phyloP scores from a whole-genome alignment of 352 stramenopile genomes.

The Pythium catenulatum region DNA sequence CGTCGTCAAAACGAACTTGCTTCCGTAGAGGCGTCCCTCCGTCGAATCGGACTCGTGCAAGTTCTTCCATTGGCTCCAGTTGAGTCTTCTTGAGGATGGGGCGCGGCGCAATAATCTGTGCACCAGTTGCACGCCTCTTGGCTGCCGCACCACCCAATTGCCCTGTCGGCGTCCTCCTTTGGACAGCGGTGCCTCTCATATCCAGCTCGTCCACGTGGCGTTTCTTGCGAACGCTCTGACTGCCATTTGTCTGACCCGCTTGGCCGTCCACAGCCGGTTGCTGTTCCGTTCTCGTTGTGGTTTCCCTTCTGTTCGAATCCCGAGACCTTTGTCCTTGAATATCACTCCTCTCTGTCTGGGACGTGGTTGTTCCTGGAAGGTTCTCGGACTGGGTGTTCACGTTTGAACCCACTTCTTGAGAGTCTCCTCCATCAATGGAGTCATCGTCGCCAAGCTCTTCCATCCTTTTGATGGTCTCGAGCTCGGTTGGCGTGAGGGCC shows the following conservation, averaged over 20 bases:
- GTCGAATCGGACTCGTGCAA: slow-evolving; percentile 1
- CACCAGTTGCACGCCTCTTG: not conserved
- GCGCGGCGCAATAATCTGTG: not conserved
- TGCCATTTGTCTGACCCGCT: not conserved
- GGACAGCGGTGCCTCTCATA: not conserved
- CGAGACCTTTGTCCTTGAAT: too few relatives aligned
- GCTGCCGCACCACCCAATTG: not conserved
- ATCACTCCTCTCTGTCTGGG: too few relatives aligned
- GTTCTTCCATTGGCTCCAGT: slow-evolving; percentile 12
- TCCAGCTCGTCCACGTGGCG: not conserved
- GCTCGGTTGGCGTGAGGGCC: not conserved
- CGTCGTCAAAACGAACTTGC: not conserved
- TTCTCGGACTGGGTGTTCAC: not conserved
- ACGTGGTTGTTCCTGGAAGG: not conserved
- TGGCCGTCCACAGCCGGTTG: not conserved
- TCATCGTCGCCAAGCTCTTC: not conserved
- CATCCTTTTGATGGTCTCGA: not conserved
- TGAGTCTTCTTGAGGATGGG: slow-evolving; percentile 23
- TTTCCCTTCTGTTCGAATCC: not conserved
- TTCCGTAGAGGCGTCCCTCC: slow-evolving; percentile 3
- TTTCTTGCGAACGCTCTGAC: too few relatives aligned
- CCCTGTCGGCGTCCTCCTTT: not conserved
- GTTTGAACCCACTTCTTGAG: too few relatives aligned
- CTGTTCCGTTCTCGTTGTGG: not conserved
- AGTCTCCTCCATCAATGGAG: too few relatives aligned